These are phyloP conservation scores for Achlya hypogyna DNA, from an alignment of 352 stramenopile species.

Conservation along the genomic window DNA sequence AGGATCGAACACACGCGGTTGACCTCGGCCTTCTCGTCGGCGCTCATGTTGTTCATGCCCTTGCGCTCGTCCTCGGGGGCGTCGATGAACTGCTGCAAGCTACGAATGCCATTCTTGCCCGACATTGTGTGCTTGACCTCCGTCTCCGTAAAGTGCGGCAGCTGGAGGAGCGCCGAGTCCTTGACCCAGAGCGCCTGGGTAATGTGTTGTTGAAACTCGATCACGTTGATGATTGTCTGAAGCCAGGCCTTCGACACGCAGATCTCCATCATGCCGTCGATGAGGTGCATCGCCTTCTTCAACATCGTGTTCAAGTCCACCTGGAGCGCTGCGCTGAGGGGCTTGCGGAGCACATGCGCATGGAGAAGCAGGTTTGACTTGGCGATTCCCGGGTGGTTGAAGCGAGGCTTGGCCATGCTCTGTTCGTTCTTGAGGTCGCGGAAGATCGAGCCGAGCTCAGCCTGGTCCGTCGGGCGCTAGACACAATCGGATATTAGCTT, in stretches of 20 bases:
- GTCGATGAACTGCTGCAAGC: slow-evolving; percentile 91
- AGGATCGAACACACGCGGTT: slow-evolving; percentile 90
- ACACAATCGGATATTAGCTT: neutral
- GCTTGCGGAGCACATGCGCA: slow-evolving; percentile 90
- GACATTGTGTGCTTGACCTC: slow-evolving; percentile 90
- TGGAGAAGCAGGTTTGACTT: slow-evolving; percentile 90
- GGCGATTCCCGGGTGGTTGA: slow-evolving; percentile 73
- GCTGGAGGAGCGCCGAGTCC: slow-evolving; percentile 85
- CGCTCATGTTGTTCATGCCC: slow-evolving; percentile 85
- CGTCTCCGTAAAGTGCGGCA: slow-evolving; percentile 81
- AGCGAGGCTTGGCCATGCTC: slow-evolving; percentile 77
- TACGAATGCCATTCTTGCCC: slow-evolving; percentile 87
- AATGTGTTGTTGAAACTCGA: slow-evolving; percentile 96
- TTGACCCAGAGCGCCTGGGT: slow-evolving; percentile 95
- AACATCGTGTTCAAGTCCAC: slow-evolving; percentile 94
- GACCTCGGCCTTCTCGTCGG: slow-evolving; percentile 90
- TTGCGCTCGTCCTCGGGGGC: slow-evolving; percentile 88
- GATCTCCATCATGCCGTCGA: slow-evolving; percentile 99
- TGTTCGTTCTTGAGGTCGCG: slow-evolving; percentile 73
- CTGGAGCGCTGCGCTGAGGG: slow-evolving; percentile 49
- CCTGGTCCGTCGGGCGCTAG: slow-evolving; percentile 45
- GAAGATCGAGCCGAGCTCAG: slow-evolving; percentile 51
- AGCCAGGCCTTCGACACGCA: slow-evolving; percentile 93
- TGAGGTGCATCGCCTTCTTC: slow-evolving; percentile 88
- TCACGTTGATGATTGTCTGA: slow-evolving; percentile 91